Evolutionary conservation across 805 yeast genomes (phyloP).

Genomic region (Teunomyces stri): DNA sequence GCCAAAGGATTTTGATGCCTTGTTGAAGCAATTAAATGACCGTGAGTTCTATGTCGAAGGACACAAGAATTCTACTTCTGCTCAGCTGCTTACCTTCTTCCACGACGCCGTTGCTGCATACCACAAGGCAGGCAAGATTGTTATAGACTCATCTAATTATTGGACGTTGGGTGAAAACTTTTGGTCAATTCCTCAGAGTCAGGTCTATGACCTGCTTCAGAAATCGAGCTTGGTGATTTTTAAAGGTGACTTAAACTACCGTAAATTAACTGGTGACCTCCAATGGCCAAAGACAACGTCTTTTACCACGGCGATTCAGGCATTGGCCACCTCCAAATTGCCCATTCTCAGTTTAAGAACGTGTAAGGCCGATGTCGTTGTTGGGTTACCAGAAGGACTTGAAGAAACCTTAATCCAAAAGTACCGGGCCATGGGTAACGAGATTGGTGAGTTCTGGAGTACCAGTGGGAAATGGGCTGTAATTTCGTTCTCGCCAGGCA

Average conservation of each 20-base stretch:
- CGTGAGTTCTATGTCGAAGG: slow-evolving; percentile 48
- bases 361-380: slow-evolving; percentile 93
- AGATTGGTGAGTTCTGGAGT: slow-evolving; percentile 75
- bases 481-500: slow-evolving; percentile 50
- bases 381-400: slow-evolving; percentile 72
- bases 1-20: slow-evolving; percentile 68
- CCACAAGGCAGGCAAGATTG: slow-evolving; percentile 18
- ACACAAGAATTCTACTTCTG: slow-evolving; percentile 16
- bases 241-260: slow-evolving; percentile 94
- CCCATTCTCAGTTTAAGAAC: slow-evolving; percentile 80
- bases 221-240: slow-evolving; percentile 72
- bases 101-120: slow-evolving; percentile 21
- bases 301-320: slow-evolving; percentile 67
- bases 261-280: slow-evolving; percentile 90
- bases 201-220: slow-evolving; percentile 57
- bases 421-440: slow-evolving; percentile 61
- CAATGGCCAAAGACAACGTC: slow-evolving; percentile 82
- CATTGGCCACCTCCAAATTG: slow-evolving; percentile 60
- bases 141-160: slow-evolving; percentile 56
- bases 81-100: slow-evolving; percentile 20
- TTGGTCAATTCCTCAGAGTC: slow-evolving; percentile 71
- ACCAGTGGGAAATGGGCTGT: slow-evolving; percentile 95
- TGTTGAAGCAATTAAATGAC: slow-evolving; percentile 57
- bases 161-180: slow-evolving; percentile 84
- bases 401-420: slow-evolving; percentile 62